phyloP scores from a whole-genome alignment of 2,329 filamentous ascomycete genomes.

The Calonectria naviculata region DNA sequence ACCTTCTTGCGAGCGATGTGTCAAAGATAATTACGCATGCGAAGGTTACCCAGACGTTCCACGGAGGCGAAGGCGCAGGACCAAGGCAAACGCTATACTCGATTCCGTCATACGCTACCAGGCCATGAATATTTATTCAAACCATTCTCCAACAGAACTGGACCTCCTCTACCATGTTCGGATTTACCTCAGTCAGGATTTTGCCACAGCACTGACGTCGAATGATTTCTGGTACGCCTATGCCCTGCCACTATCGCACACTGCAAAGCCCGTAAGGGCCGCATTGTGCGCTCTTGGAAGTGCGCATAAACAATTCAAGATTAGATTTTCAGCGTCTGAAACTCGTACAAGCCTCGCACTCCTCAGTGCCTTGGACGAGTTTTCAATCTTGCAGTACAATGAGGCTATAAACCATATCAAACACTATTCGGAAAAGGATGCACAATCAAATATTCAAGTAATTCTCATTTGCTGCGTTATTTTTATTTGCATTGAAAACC shows the following conservation, averaged over 20 bases:
- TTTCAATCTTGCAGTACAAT: neutral
- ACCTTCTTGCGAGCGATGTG: neutral
- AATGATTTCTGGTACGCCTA: neutral
- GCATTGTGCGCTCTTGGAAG: neutral
- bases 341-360: neutral
- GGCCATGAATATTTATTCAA: neutral
- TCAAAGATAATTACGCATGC: neutral
- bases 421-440: neutral
- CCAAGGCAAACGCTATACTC: neutral
- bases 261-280: neutral
- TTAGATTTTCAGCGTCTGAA: no score
- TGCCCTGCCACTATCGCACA: neutral
- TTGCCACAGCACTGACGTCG: neutral
- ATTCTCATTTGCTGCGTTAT: neutral
- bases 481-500: neutral
- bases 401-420: neutral
- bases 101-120: neutral
- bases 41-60: neutral
- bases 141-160: neutral
- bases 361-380: neutral
- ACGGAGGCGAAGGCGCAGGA: neutral
- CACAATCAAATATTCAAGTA: neutral
- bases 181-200: neutral
- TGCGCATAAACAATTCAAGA: neutral
- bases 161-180: neutral